Evolutionary conservation across 768 basidiomycete species (phyloP).

Genomic region (Tylopilus vinaceipallidus): DNA sequence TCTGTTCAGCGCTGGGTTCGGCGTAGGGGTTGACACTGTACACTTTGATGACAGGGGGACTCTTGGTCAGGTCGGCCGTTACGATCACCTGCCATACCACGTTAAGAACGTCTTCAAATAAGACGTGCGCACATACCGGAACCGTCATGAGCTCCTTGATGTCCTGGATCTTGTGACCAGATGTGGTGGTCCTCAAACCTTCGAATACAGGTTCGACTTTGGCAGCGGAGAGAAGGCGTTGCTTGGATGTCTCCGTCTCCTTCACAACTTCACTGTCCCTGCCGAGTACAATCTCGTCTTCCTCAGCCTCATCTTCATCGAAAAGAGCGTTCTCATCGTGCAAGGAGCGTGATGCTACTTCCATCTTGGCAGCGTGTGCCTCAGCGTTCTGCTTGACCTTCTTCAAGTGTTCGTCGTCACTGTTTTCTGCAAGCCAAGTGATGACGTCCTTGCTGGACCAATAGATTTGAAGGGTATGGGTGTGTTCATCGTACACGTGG

Average conservation of each 20-base stretch:
- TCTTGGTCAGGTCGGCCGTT: constrained; percentile 93
- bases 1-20: constrained; percentile 39
- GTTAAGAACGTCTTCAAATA: constrained; percentile 3
- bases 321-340: constrained; percentile 88
- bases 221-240: constrained; percentile 72
- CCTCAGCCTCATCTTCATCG: constrained; percentile 81
- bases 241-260: constrained; percentile 65
- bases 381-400: constrained; percentile 93
- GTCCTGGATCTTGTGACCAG: constrained; percentile 95
- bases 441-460: constrained; percentile 96
- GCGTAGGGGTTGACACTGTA: constrained; percentile 94
- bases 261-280: constrained; percentile 43
- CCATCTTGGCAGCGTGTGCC: constrained; percentile 89
- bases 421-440: constrained; percentile 91
- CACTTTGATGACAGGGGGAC: constrained; percentile 95
- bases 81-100: constrained; percentile 71
- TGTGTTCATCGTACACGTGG: constrained; percentile 94
- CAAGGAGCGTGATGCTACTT: constrained; percentile 79
- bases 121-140: constrained; percentile 56
- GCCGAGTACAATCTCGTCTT: constrained; percentile 79
- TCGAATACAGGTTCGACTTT: constrained; percentile 81
- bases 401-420: constrained; percentile 93
- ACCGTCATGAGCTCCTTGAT: constrained; percentile 92
- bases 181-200: constrained; percentile 65
- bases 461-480: constrained; percentile 89